Evolutionary conservation across 2,329 filamentous ascomycete species (phyloP), one percentile per base, ranked within the genome.

Genomic region (Ophiosphaerella herpotricha): DNA sequence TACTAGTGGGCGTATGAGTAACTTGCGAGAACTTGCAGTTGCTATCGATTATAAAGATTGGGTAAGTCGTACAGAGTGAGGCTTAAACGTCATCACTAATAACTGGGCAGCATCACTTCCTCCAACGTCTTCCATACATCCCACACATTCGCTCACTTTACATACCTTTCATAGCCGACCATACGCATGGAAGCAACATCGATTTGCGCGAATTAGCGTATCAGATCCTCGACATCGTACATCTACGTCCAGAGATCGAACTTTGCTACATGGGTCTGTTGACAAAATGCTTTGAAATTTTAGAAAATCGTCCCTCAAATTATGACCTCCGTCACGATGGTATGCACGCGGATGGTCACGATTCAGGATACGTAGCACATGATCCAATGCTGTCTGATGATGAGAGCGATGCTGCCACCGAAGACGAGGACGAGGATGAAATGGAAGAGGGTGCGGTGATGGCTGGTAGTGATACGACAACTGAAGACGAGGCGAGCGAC

Each of bases 241-340:
- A 87, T 11, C 77, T 94, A 13, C 82, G 88, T 4, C 87, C 88
- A 0, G 88, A 92, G 60, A 82, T 92, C 23, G 85, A 87, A 63
- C 78, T 94, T 12, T 90, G 86, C 70, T 93, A 92, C 65, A 81
- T 93, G 60, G 90, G 87, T 14, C 83, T 94, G 46, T 80, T 81
- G n/a, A 78, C 77, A 35, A 92, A 91, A 71, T 94, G 90, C 72
- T 94, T 89, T 64, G 90, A 94, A 69, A 88, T 94, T 29, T 74
- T 91, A 7, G 90, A 94, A 69, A 80, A 80, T 43, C 76, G 80
- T 40, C 75, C 75, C 2, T 78, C 75, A 11, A 78, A 82, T 45
- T 70, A 68, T 46, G 68, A 74, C 33, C 56, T 71, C 26, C 64
- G 70, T 31, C 61, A 66, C 43, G 70, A 72, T 39, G 58, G 62